Evolutionary conservation across 306 rosid species (phyloP).

Genomic region (Dryas alaskensis): DNA sequence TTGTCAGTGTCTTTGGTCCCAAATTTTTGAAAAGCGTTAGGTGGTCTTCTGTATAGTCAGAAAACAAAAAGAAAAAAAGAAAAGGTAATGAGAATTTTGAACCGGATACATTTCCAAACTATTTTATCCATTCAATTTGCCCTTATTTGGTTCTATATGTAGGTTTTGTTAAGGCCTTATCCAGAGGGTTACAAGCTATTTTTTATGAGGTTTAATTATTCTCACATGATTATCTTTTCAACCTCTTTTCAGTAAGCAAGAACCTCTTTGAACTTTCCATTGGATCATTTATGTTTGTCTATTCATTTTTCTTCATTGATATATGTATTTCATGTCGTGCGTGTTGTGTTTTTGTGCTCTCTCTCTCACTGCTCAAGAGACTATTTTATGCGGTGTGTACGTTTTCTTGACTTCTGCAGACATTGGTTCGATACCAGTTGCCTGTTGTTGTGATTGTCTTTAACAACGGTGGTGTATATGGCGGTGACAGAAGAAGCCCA

Average conservation of each 20-base stretch:
- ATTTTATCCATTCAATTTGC: neutral
- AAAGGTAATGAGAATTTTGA: neutral
- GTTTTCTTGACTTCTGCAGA: slow-evolving; percentile 44
- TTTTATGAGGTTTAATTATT: neutral
- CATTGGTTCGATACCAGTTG: slow-evolving; percentile 90
- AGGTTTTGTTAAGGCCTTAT: neutral
- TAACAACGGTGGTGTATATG: slow-evolving; percentile 87
- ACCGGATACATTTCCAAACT: neutral
- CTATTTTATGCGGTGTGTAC: neutral
- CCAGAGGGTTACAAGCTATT: neutral
- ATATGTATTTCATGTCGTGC: neutral
- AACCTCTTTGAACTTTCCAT: neutral
- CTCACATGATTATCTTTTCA: neutral
- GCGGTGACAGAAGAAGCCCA: slow-evolving; percentile 60
- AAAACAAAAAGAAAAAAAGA: neutral
- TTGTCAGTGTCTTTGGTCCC: neutral
- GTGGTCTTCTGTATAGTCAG: neutral
- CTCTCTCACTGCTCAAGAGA: slow-evolving; percentile 10
- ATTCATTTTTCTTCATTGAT: neutral
- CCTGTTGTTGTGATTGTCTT: slow-evolving; percentile 88
- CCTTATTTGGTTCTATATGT: neutral
- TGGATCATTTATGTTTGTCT: neutral
- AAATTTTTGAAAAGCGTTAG: neutral
- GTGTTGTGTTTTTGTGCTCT: neutral
- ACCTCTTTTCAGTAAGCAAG: neutral